phyloP scores from a whole-genome alignment of 805 yeast species.

The Zygotorulaspora sp. region DNA sequence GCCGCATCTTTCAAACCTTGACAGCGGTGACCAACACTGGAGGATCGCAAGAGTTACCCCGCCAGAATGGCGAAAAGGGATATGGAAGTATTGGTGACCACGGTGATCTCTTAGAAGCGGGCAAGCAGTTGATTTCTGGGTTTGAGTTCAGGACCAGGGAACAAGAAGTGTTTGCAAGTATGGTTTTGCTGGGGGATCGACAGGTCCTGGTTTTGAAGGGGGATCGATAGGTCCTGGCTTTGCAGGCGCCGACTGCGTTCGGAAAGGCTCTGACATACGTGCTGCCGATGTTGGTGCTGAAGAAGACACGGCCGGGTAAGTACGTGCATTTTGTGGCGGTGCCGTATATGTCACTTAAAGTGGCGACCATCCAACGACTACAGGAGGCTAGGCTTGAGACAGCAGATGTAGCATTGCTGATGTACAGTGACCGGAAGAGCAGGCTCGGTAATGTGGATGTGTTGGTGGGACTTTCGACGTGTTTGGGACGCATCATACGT shows the following conservation, averaged over 20 bases:
- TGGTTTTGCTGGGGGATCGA: background rate
- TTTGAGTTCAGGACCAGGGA: background rate
- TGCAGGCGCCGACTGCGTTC: constrained; percentile 1
- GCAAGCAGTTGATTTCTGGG: background rate
- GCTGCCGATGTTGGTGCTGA: constrained; percentile 1
- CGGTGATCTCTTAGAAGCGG: background rate
- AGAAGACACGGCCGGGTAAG: background rate
- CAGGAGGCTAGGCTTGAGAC: background rate
- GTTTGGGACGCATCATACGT: background rate
- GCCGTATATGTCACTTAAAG: constrained; percentile 1
- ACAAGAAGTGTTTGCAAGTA: background rate
- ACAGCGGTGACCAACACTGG: background rate
- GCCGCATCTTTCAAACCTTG: constrained; percentile 1
- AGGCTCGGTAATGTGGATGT: background rate
- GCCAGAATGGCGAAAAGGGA: too few species aligned
- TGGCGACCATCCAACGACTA: constrained; percentile 1
- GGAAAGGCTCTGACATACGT: background rate
- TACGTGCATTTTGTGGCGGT: constrained; percentile 2
- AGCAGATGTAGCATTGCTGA: background rate
- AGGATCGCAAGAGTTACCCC: background rate
- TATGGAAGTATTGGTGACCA: background rate
- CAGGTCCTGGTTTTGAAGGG: background rate
- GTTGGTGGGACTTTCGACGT: background rate
- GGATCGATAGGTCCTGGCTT: background rate
- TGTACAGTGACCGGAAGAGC: background rate